These are phyloP conservation scores for Trypanosoma congolense DNA, from an alignment of 208 protist species.

Conservation along the genomic window DNA sequence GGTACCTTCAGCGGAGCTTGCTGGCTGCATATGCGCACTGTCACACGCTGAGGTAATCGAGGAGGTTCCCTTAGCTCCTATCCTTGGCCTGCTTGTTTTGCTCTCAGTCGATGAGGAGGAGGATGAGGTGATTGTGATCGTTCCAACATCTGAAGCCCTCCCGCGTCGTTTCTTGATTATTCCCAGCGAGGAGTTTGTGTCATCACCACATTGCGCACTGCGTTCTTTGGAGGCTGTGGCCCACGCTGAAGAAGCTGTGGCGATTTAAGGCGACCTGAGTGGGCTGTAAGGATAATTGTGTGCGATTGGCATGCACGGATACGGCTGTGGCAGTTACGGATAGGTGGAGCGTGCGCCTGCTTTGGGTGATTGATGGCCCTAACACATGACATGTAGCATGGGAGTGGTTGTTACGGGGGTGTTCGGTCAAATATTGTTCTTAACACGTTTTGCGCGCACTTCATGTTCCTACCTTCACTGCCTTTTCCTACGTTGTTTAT, in stretches of 20 bases:
- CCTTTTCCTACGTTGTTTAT: too few species aligned
- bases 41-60: slow-evolving; percentile 75
- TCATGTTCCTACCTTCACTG: too few species aligned
- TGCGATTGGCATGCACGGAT: too few species aligned
- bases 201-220: slow-evolving; percentile 12
- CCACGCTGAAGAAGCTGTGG: slow-evolving; percentile 54
- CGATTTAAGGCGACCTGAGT: slow-evolving; percentile 24
- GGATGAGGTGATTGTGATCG: slow-evolving; percentile 65
- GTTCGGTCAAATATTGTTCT: too few species aligned
- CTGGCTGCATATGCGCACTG: slow-evolving; percentile 55
- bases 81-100: slow-evolving; percentile 62
- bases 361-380: too few species aligned
- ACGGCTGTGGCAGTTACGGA: too few species aligned
- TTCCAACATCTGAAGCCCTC: slow-evolving; percentile 54
- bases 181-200: slow-evolving; percentile 19
- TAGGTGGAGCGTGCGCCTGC: too few species aligned
- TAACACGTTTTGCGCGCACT: too few species aligned
- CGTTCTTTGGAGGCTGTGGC: slow-evolving; percentile 38
- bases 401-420: too few species aligned
- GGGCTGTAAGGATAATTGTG: too few species aligned
- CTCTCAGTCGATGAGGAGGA: slow-evolving; percentile 63
- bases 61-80: slow-evolving; percentile 68
- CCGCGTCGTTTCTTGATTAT: slow-evolving; percentile 66
- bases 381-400: too few species aligned
- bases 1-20: slow-evolving; percentile 17